Base-by-base conservation (phyloP, 352 stramenopile genomes). In the Phytophthora pinifolia region DNA sequence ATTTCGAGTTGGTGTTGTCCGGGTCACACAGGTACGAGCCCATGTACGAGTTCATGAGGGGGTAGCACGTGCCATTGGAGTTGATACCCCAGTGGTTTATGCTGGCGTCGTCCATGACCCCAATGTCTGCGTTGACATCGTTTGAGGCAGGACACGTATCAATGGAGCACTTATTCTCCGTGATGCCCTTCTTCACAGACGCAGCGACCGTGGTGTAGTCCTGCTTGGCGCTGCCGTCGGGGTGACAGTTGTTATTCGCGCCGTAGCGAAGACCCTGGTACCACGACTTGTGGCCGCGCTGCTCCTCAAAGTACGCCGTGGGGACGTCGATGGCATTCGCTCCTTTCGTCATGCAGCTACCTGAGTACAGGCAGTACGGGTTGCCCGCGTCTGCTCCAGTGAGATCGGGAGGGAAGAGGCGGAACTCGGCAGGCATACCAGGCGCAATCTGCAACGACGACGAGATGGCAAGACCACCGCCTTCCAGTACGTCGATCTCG, bases 401-500 rank as follows among this genome's bases (percentile, higher is more conserved):
- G 0, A 38, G 18, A 14, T 83, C 38, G 52, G 83, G 49, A 42
- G 53, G 34, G 78, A 88, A 92, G 0, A 82, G 32, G 10, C 77
- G 78, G 15, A 83, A 85, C 38, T 85, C 61, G 5, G 49, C 54
- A 0, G 81, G 82, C 69, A 88, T 88, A 7, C 82, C 86, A 0
- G 83, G 83, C 0, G 68, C 70, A 42, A 98, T 82, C 62, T 98
- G 92, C 1, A 97, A 76, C 33, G 90, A 97, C 22, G 86, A 90
- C 9, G 88, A 97, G 66, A 97, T 92, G 9, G 80, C 72, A 14
- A 66, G 61, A 22, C 90, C 76, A 15, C 70, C 72, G 69, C 87
- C 80, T 96, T 96, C 92, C 7, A 98, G 72, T 13, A 98, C 60
- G 72, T 98, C 92, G 62, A 98, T 98, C 56, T 98, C 94, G 0